These are phyloP conservation scores for Stipa capillata DNA, from an alignment of 176 grass and related monocot genomes.

Conservation along the genomic window DNA sequence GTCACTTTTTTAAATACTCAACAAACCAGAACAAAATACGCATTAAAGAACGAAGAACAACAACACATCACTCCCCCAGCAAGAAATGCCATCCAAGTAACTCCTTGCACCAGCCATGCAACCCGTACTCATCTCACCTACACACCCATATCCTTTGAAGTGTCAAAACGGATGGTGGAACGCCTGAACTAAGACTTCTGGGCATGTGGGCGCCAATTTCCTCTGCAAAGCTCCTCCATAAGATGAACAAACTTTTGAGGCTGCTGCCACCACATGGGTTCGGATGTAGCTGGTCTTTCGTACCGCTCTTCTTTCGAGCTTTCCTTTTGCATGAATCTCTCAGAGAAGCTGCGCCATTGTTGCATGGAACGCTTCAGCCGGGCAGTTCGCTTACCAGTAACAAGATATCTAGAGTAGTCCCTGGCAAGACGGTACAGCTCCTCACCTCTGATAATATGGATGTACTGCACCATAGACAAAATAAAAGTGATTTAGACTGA, in stretches of 20 bases:
- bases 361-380: constrained; percentile 50
- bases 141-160: not conserved
- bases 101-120: constrained; percentile 1
- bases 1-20: not conserved
- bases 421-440: constrained; percentile 62
- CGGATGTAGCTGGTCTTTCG: constrained; percentile 22
- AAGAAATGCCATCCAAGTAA: not conserved
- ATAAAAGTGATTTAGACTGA: constrained; percentile 9
- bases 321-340: constrained; percentile 31
- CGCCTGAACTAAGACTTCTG: constrained; percentile 38
- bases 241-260: constrained; percentile 39
- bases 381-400: constrained; percentile 61
- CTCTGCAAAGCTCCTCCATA: constrained; percentile 43
- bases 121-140: not conserved
- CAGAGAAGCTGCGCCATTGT: constrained; percentile 30
- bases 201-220: constrained; percentile 40
- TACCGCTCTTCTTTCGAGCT: constrained; percentile 33
- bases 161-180: constrained; percentile 7
- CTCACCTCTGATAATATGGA: constrained; percentile 85
- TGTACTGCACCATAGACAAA: constrained; percentile 57
- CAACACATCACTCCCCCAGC: not conserved
- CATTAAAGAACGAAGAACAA: constrained; percentile 15
- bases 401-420: constrained; percentile 78
- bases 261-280: constrained; percentile 49
- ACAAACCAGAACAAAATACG: not conserved